Evolutionary conservation across 306 rosid genomes (phyloP).

Genomic region (Cucurbita maxima): DNA sequence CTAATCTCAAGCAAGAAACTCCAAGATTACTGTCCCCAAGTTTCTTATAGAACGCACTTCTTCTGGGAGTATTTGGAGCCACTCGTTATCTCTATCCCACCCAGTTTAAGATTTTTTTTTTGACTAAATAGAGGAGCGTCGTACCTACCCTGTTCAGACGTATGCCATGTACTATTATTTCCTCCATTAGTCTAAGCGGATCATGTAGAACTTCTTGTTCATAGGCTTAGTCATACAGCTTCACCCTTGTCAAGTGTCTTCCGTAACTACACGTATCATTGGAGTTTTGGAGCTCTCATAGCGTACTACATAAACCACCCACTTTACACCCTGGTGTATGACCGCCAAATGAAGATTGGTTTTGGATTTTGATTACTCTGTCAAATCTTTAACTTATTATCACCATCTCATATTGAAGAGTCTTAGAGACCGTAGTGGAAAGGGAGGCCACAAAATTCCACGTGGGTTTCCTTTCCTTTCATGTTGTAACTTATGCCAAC

Average conservation of each 20-base stretch:
- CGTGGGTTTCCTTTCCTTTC: conserved; percentile 82
- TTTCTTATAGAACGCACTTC: conserved; percentile 66
- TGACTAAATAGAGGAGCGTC: conserved; percentile 63
- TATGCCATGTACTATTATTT: conserved; percentile 90
- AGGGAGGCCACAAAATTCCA: conserved; percentile 88
- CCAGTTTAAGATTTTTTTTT: conserved; percentile 41
- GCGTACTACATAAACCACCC: conserved; percentile 90
- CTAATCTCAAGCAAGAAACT: conserved; percentile 61
- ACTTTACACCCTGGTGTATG: conserved; percentile 59
- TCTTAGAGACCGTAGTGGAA: conserved; percentile 60
- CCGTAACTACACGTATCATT: conserved; percentile 87
- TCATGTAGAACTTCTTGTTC: conserved; percentile 78
- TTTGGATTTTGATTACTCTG: conserved; percentile 60
- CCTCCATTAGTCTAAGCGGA: conserved; percentile 82
- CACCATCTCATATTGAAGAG: conserved; percentile 71
- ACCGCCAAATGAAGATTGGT: conserved; percentile 86
- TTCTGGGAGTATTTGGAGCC: conserved; percentile 93
- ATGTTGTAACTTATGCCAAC: conserved; percentile 87
- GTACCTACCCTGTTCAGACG: conserved; percentile 67
- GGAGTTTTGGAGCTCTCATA: conserved; percentile 68
- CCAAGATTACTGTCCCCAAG: conserved; percentile 68
- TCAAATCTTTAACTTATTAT: conserved; percentile 62
- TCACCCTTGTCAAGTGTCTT: conserved; percentile 88
- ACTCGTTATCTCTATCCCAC: conserved; percentile 56
- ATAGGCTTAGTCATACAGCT: conserved; percentile 94